phyloP scores from a whole-genome alignment of 257 asterid genomes.

The Salvia miltiorrhiza region DNA sequence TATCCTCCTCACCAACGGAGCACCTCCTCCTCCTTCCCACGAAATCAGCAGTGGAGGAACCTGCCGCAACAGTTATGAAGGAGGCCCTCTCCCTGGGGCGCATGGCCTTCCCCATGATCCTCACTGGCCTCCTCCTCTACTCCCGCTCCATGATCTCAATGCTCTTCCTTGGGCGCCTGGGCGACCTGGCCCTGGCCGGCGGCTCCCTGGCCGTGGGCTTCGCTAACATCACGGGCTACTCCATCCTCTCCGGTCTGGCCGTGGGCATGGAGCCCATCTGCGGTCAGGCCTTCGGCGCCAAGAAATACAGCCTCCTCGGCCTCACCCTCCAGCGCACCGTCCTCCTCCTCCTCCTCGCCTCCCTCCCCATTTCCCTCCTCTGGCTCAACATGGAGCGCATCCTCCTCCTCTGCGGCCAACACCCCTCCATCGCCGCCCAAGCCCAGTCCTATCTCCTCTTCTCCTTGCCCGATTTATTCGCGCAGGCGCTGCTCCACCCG shows the following conservation, averaged over 20 bases:
- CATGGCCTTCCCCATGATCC: conserved; percentile 43
- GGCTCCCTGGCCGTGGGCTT: conserved; percentile 53
- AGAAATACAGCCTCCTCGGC: conserved; percentile 43
- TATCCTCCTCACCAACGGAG: not conserved
- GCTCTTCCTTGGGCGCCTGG: conserved; percentile 54
- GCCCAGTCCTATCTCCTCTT: conserved; percentile 44
- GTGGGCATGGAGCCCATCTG: conserved; percentile 70
- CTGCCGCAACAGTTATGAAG: conserved; percentile 7
- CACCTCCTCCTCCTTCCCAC: too few species aligned
- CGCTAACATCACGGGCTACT: conserved; percentile 56
- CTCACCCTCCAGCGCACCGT: conserved; percentile 40
- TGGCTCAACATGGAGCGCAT: conserved; percentile 51
- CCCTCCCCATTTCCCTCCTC: conserved; percentile 40
- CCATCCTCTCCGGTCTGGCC: conserved; percentile 57
- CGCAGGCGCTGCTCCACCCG: conserved; percentile 48
- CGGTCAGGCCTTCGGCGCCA: conserved; percentile 63
- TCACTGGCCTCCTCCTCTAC: conserved; percentile 50
- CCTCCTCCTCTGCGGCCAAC: conserved; percentile 42
- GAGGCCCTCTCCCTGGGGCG: conserved; percentile 39
- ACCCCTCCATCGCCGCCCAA: conserved; percentile 30
- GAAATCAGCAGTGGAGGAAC: too few species aligned
- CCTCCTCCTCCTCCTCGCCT: conserved; percentile 35
- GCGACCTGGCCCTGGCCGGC: conserved; percentile 47
- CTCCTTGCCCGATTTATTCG: conserved; percentile 45
- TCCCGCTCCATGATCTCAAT: conserved; percentile 53